Evolutionary conservation across 305 asterid species (phyloP).

Genomic region (Lippia alba): DNA sequence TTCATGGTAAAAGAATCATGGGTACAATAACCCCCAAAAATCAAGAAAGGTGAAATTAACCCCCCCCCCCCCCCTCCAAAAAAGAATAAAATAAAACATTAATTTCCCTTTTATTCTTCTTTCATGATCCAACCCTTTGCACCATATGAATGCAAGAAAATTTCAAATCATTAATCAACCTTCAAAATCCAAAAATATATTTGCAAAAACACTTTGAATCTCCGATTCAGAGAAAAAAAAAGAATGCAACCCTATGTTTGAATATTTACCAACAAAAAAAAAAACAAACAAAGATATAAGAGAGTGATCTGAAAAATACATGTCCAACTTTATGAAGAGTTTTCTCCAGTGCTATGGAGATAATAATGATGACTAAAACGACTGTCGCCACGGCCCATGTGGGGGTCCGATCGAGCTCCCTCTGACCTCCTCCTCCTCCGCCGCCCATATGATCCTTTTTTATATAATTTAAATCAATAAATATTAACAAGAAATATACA

Average conservation of each 20-base stretch:
- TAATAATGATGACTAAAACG: slow-evolving; percentile 57
- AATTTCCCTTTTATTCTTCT: neutral
- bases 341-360: slow-evolving; percentile 67
- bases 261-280: neutral
- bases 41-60: neutral
- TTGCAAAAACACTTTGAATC: neutral
- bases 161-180: neutral
- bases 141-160: neutral
- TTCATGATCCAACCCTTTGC: neutral
- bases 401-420: slow-evolving; percentile 82
- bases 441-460: slow-evolving; percentile 44
- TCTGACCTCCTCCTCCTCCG: slow-evolving; percentile 38
- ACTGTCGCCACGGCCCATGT: slow-evolving; percentile 88
- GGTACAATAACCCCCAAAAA: neutral
- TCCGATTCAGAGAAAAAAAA: slow-evolving; percentile 1
- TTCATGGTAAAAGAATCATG: neutral
- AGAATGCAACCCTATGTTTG: neutral
- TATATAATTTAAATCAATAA: slow-evolving; percentile 25
- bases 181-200: neutral
- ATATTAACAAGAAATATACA: neutral
- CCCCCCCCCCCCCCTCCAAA: neutral
- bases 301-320: slow-evolving; percentile 37
- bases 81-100: neutral
- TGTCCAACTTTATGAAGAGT: slow-evolving; percentile 56
- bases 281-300: neutral